A percentile compares a stretch with the other conserved stretches of the same genome.
These are phyloP conservation scores for Beauveria rudraprayagi DNA, from an alignment of 2,329 filamentous ascomycete species.

Conservation along the genomic window DNA sequence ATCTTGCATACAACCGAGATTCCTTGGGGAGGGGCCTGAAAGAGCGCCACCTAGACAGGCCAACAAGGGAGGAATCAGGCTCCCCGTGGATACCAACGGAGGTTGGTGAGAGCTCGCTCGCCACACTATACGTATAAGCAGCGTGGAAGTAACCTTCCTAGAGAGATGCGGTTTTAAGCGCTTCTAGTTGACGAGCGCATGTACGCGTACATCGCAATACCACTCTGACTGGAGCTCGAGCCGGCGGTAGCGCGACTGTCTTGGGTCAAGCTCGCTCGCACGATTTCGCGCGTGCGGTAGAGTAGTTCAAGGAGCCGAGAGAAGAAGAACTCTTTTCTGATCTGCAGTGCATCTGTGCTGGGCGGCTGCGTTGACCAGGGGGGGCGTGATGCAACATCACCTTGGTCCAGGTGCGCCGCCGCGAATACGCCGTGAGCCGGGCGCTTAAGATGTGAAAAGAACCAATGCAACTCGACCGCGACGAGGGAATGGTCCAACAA, in stretches of 20 bases:
- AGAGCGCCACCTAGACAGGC: not conserved
- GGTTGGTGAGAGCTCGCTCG: not conserved
- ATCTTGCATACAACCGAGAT: not conserved
- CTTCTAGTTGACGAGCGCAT: conserved; percentile 1
- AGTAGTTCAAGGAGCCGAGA: not conserved
- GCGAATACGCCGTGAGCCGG: not conserved
- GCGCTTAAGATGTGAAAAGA: conserved; percentile 4
- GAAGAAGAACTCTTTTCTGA: not conserved
- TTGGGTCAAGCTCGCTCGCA: not conserved
- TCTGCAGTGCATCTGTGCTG: not conserved
- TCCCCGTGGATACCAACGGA: not conserved
- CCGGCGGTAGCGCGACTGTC: not conserved
- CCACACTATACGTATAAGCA: not conserved
- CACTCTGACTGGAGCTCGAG: not conserved
- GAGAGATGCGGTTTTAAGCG: not conserved
- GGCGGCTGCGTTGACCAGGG: conserved; percentile 1
- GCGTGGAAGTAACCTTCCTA: not conserved
- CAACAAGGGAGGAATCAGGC: not conserved
- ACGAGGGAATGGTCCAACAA: not conserved
- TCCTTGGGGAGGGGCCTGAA: not conserved
- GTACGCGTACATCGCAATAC: not conserved
- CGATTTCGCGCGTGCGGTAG: not conserved
- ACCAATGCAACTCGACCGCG: not conserved
- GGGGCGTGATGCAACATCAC: conserved; percentile 8
- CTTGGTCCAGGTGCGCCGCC: not conserved